Base-by-base conservation (phyloP, 495 filamentous ascomycete genomes). In the Sporormia fimetaria region DNA sequence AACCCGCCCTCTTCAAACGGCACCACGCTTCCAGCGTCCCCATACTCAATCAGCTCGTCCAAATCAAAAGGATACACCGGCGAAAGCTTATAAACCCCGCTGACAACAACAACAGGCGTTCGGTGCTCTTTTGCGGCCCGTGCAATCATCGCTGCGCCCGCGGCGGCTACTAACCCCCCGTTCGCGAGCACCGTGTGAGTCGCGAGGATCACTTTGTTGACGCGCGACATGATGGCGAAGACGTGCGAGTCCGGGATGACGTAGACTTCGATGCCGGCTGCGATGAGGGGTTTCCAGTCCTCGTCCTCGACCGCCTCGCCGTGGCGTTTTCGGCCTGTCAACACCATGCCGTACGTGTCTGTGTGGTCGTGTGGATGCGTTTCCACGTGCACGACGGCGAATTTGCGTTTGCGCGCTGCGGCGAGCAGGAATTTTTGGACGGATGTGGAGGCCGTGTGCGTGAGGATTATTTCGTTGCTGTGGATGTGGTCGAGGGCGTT, bases 161-260 rank as follows among this genome's bases (percentile, higher is more conserved):
- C 76, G 11, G 85, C 76, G 9, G 83, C 83, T 11, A 94, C 68
- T 17, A 90, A 66, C 10, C 81, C 83, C 25, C 87, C 87, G 54
- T 88, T 87, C 24, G 83, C 83, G 25, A 87, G 76, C 26, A 94
- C 82, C 11, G 78, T 80, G 53, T 87, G 82, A 6, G 86, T 84
- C 16, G 80, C 76, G 17, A 95, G 68, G 22, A 95, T 82, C 44
- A 95, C 87, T 67, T 94, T 94, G 67, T 87, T 92, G 53, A 93
- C 83, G 37, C 78, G 75, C 0, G 87, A 81, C 81, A 95, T 95
- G 40, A 94, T 75, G 4, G 87, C 87, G 63, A 85, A 88, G 25
- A 90, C 73, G 9, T 82, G 80, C 8, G 81, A 80, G 57, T 87
- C 85, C 15, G 87, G 78, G 25, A 93, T 79, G 20, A 83, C 67